phyloP scores from a whole-genome alignment of 1,284 basidiomycete species.

The Microbotryomycetes sp. region DNA sequence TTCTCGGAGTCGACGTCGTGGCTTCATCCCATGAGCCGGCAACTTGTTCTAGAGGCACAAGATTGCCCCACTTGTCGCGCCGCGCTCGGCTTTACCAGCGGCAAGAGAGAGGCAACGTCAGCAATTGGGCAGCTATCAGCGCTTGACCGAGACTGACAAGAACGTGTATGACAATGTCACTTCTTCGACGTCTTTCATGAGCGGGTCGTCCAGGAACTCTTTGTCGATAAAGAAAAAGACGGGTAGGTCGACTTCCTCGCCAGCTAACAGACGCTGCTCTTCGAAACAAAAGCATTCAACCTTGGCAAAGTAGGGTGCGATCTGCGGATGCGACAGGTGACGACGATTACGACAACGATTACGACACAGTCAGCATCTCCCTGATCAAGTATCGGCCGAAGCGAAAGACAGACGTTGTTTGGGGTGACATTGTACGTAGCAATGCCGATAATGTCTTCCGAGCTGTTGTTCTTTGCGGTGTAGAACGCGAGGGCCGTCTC shows the following conservation, averaged over 20 bases:
- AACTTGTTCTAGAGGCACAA: constrained; percentile 21
- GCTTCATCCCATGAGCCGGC: not conserved
- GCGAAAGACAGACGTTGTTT: constrained; percentile 58
- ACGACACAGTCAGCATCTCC: not conserved
- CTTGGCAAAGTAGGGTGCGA: constrained; percentile 98
- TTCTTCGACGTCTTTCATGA: constrained; percentile 77
- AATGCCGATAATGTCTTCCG: constrained; percentile 91
- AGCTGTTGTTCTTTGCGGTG: constrained; percentile 77
- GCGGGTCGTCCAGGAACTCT: constrained; percentile 76
- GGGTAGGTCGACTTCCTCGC: constrained; percentile 97
- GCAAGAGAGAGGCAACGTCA: not conserved
- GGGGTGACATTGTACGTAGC: constrained; percentile 97
- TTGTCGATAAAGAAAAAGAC: constrained; percentile 98
- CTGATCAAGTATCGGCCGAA: not conserved
- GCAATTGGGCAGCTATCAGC: too few species aligned
- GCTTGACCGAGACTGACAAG: constrained; percentile 47
- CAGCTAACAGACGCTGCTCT: constrained; percentile 89
- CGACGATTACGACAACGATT: not conserved
- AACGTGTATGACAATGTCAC: constrained; percentile 95
- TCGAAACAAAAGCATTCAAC: constrained; percentile 99
- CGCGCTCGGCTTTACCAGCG: constrained; percentile 20
- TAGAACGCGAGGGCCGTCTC: constrained; percentile 97
- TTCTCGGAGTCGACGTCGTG: not conserved
- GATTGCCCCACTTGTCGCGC: constrained; percentile 26
- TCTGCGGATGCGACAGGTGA: constrained; percentile 46